Evolutionary conservation across 139 green algal genomes (phyloP), one percentile per base, ranked within the genome.

Genomic region (Chlorella vulgaris): DNA sequence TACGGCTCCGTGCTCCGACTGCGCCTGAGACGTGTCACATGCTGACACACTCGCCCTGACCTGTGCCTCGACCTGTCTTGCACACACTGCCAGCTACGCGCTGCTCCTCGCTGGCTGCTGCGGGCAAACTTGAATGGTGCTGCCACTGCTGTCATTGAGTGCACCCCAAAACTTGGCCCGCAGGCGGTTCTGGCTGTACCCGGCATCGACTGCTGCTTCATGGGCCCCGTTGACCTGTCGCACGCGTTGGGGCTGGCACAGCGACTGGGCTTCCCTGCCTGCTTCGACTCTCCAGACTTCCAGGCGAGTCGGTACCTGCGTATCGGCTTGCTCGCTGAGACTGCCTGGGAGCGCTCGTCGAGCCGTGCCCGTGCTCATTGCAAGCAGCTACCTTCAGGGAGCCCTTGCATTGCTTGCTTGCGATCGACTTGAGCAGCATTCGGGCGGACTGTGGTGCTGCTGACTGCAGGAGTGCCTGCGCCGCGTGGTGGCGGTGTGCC

Each of bases 231-330:
- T 13, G 81, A 86, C 70, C 61, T 86, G 3, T 69, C 60, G 21
- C 76, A 65, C 61, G 60, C 81, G 24, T 40, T 81, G 55, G 81
- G 81, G 10, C 69, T 86, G 40, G 39, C 62, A 1, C 58, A 82
- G 24, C 53, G 50, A 4, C 69, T 76, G 8, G 81, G 81, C 55
- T 82, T 76, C 71, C 81, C 70, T 0, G 53, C 36, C 43, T 79
- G 58, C 42, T 75, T 86, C 7, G 70, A 73, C 40, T 86, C 81
- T 2, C 39, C 65, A 5, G 73, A 86, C 36, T 81, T 86, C 76
- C 35, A 81, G 69, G 76, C 33, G 5, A 28, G 55, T n/a, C 10
- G 47, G n/a, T n/a, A n/a, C n/a, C n/a, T n/a, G n/a, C n/a, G n/a
- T n/a, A n/a, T n/a, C n/a, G n/a, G n/a, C n/a, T n/a, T n/a, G n/a